Base-by-base conservation (phyloP, 2,329 filamentous ascomycete genomes). In the Ophiostoma perfectum region DNA sequence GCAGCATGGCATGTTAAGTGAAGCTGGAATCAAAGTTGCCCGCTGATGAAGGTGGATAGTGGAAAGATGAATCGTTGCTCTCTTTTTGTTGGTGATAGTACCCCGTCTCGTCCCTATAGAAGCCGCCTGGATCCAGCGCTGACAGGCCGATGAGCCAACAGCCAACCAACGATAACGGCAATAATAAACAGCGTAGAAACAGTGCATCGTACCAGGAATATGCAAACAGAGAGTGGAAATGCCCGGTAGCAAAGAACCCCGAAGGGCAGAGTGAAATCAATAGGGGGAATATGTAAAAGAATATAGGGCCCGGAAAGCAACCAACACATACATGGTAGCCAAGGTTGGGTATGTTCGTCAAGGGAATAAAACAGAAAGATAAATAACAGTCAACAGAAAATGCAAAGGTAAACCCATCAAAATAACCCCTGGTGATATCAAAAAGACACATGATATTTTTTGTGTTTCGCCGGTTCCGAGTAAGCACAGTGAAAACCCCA, bases 401-500 rank as follows among this genome's bases (percentile, higher is more conserved):
- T 39, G 12, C 36, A 68, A 52, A 63, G 16, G 16, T 47, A 27
- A 64, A 64, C 18, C 42, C 42, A n/a, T 41, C 16, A 27, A 9
- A 49, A 62, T 11, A 27, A 64, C 63, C 18, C 42, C 63, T 47
- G 16, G 18, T 64, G 63, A 18, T 44, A 63, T 63, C 60, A 63
- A 63, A 39, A 42, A 63, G 16, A 63, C 60, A 63, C 39, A 42
- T 12, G 55, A 60, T 42, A 63, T 42, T 42, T 63, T 63, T 42
- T 63, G 38, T 42, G 18, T 44, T 45, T 64, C 63, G 27, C 66
- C 67, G 16, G 39, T 63, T 8, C 60, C 60, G n/a, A 63, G 58
- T n/a, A 63, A n/a, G 14, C 41, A 38, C 58, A 63, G 38, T 45
- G 12, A 41, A 66, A 66, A 66, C 64, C 42, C 65, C 68, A 60